These are phyloP conservation scores for Kazachstania viticola DNA, from an alignment of 805 yeast species.

Conservation along the genomic window DNA sequence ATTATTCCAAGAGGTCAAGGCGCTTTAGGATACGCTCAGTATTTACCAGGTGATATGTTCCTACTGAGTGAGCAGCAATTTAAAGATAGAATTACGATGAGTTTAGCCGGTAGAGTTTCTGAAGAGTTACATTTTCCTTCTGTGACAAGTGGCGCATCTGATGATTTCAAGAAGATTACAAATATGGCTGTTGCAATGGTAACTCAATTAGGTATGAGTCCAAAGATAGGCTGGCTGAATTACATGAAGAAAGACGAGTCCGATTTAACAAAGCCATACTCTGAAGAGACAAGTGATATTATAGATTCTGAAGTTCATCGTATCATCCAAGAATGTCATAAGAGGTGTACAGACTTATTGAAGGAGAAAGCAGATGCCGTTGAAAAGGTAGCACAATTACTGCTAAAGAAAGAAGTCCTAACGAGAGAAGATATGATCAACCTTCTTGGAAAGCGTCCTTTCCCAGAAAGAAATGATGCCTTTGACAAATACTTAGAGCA, in stretches of 20 bases:
- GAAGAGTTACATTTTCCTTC: constrained; percentile 86
- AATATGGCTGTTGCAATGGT: constrained; percentile 92
- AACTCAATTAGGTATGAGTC: constrained; percentile 81
- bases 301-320: constrained; percentile 79
- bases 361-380: constrained; percentile 64
- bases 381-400: constrained; percentile 75
- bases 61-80: constrained; percentile 68
- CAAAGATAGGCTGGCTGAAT: constrained; percentile 72
- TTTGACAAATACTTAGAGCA: constrained; percentile 34
- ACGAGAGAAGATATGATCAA: constrained; percentile 91
- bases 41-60: constrained; percentile 86
- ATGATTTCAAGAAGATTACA: constrained; percentile 93
- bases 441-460: constrained; percentile 83
- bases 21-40: constrained; percentile 95
- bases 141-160: constrained; percentile 94
- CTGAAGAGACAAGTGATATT: constrained; percentile 70
- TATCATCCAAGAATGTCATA: constrained; percentile 66
- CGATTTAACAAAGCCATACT: constrained; percentile 72
- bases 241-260: constrained; percentile 58
- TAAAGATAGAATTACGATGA: constrained; percentile 88
- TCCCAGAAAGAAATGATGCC: constrained; percentile 82
- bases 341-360: constrained; percentile 56
- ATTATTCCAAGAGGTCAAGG: constrained; percentile 96
- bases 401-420: constrained; percentile 76
- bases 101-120: constrained; percentile 92